These are phyloP conservation scores for Erysiphe pisi DNA, from an alignment of 2,329 filamentous ascomycete species.

Conservation along the genomic window DNA sequence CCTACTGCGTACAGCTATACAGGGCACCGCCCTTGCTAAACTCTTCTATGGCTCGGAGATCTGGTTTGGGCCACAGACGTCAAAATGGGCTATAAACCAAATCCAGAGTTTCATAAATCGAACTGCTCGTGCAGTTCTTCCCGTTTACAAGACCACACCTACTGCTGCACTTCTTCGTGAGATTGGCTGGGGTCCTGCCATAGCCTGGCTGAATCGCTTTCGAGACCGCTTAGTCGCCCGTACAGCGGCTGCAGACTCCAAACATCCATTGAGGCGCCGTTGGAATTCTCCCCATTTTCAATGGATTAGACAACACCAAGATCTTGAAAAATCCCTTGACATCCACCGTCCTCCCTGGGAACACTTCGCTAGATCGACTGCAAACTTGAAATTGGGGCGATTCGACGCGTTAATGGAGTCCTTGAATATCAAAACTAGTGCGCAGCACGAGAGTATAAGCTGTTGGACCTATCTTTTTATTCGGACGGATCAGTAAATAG, in stretches of 20 bases:
- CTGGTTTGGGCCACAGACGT: conserved; percentile 16
- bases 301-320: conserved; percentile 1
- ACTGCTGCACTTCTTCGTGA: conserved; percentile 11
- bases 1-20: not conserved
- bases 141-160: not conserved
- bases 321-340: not conserved
- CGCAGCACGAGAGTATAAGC: not conserved
- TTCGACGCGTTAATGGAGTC: too few relatives aligned
- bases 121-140: not conserved
- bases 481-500: not conserved
- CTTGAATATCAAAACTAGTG: too few relatives aligned
- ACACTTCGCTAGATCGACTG: too few relatives aligned
- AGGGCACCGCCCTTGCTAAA: not conserved
- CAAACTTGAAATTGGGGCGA: too few relatives aligned
- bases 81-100: conserved; percentile 4
- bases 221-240: not conserved
- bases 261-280: not conserved
- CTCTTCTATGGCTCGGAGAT: conserved; percentile 1
- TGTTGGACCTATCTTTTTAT: conserved; percentile 1
- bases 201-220: not conserved
- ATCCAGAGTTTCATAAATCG: not conserved
- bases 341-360: too few relatives aligned
- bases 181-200: not conserved
- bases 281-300: not conserved
- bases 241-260: not conserved